These are phyloP conservation scores for Deuterostichococcus epilithicus DNA, from an alignment of 139 green algal species.

Conservation along the genomic window DNA sequence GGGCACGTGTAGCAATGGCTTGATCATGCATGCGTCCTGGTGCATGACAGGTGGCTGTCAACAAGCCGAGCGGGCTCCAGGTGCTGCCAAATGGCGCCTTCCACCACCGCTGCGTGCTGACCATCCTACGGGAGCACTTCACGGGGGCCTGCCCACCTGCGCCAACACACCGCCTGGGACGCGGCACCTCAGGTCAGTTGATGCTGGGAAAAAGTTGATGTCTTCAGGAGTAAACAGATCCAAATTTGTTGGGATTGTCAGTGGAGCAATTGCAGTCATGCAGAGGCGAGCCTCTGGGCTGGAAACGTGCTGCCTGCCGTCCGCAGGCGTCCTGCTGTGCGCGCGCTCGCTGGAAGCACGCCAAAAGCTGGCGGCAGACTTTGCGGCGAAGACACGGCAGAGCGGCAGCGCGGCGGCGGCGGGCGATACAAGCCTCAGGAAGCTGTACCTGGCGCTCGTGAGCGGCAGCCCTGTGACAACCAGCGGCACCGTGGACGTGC, in stretches of 20 bases:
- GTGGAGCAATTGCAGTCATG: background rate
- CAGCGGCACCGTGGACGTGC: slow-evolving; percentile 24
- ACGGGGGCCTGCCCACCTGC: too few relatives aligned
- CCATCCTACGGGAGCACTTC: background rate
- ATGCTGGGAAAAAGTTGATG: too few relatives aligned
- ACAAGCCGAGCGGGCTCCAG: background rate
- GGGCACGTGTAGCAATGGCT: too few relatives aligned
- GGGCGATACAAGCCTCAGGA: slow-evolving; percentile 11
- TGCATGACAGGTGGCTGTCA: background rate
- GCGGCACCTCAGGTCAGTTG: background rate
- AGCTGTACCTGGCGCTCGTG: slow-evolving; percentile 44
- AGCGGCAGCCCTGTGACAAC: slow-evolving; percentile 3
- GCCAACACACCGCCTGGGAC: background rate
- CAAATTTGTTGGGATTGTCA: too few relatives aligned
- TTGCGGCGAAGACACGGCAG: slow-evolving; percentile 4
- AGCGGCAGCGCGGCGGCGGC: background rate
- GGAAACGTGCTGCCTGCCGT: too few relatives aligned
- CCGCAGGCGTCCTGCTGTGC: slow-evolving; percentile 38
- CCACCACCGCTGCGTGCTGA: background rate
- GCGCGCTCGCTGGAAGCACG: slow-evolving; percentile 22
- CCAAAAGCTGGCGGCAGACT: slow-evolving; percentile 21
- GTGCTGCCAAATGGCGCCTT: background rate
- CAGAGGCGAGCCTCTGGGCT: background rate
- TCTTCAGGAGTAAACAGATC: too few relatives aligned
- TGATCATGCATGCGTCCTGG: too few relatives aligned